A percentile compares a stretch with the other conserved stretches of the same genome.
These are phyloP conservation scores for Paramecium bursaria DNA, from an alignment of 73 alveolate genomes.

Conservation along the genomic window DNA sequence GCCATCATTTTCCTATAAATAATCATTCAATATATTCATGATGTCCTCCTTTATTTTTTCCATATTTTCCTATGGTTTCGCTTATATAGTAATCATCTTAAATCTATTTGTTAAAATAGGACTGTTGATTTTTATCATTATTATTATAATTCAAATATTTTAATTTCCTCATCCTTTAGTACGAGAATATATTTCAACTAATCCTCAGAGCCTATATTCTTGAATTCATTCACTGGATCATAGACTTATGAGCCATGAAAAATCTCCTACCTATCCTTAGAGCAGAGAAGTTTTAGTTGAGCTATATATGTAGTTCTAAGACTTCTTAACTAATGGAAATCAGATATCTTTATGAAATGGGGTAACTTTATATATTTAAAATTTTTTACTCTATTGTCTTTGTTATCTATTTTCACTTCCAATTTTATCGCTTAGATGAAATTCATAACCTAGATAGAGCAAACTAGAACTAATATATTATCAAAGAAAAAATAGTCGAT, in stretches of 20 bases:
- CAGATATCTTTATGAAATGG: neutral
- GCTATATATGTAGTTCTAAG: slow-evolving; percentile 20
- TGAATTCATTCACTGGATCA: slow-evolving; percentile 48
- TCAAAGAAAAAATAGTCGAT: neutral
- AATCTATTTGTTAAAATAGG: slow-evolving; percentile 40
- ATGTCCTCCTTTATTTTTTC: neutral
- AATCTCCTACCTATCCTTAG: neutral
- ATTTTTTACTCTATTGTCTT: slow-evolving; percentile 2
- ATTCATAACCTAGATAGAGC: slow-evolving; percentile 3
- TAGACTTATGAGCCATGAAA: slow-evolving; percentile 14
- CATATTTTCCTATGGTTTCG: slow-evolving; percentile 29
- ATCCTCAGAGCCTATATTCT: too few species aligned
- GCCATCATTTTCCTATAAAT: slow-evolving; percentile 54
- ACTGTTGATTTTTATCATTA: slow-evolving; percentile 54
- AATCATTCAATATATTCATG: slow-evolving; percentile 46
- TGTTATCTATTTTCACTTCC: slow-evolving; percentile 8
- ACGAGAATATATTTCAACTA: too few species aligned
- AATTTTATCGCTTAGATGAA: slow-evolving; percentile 19
- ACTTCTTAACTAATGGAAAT: too few species aligned
- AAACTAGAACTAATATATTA: neutral
- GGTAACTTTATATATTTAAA: slow-evolving; percentile 17
- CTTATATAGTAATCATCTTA: slow-evolving; percentile 30
- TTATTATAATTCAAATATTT: too few species aligned
- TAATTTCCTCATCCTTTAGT: too few species aligned
- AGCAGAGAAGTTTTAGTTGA: neutral